phyloP scores from a whole-genome alignment of 1,284 basidiomycete species.

The Austroboletus niveus region DNA sequence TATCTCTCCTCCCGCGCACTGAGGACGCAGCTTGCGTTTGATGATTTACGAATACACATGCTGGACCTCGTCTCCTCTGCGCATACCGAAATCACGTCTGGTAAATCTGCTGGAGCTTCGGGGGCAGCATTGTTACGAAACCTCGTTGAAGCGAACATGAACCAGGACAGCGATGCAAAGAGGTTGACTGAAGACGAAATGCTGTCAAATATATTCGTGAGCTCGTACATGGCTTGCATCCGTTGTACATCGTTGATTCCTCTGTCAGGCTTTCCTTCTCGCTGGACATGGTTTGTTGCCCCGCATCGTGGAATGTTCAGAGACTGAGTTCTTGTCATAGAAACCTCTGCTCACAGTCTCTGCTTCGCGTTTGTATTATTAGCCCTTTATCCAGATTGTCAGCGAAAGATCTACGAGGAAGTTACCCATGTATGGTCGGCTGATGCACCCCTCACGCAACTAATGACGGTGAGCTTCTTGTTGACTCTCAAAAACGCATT shows the following conservation, averaged over 20 bases:
- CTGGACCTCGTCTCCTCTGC: constrained; percentile 38
- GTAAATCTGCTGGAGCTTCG: constrained; percentile 26
- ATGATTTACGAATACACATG: constrained; percentile 39
- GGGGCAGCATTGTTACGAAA: constrained; percentile 41
- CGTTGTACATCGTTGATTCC: not conserved
- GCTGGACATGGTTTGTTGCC: constrained; percentile 30
- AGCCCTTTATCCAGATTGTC: constrained; percentile 45
- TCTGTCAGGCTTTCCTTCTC: constrained; percentile 37
- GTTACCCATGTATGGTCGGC: constrained; percentile 35
- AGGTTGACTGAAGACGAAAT: constrained; percentile 43
- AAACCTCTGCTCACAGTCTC: constrained; percentile 46
- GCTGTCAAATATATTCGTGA: constrained; percentile 45
- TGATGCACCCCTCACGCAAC: constrained; percentile 23
- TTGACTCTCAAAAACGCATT: not conserved
- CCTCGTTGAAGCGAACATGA: constrained; percentile 46
- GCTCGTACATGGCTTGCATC: constrained; percentile 4
- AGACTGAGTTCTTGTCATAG: constrained; percentile 22
- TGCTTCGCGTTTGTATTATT: constrained; percentile 41
- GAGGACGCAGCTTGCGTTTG: constrained; percentile 30
- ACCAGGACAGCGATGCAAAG: constrained; percentile 29
- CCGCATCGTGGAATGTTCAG: not conserved
- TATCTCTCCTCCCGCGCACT: constrained; percentile 32
- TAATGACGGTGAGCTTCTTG: constrained; percentile 13
- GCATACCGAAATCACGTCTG: constrained; percentile 31
- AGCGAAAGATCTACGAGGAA: constrained; percentile 43